Evolutionary conservation across 768 basidiomycete genomes (phyloP).

Genomic region (Tylopilus plumbeoviolaceoides): DNA sequence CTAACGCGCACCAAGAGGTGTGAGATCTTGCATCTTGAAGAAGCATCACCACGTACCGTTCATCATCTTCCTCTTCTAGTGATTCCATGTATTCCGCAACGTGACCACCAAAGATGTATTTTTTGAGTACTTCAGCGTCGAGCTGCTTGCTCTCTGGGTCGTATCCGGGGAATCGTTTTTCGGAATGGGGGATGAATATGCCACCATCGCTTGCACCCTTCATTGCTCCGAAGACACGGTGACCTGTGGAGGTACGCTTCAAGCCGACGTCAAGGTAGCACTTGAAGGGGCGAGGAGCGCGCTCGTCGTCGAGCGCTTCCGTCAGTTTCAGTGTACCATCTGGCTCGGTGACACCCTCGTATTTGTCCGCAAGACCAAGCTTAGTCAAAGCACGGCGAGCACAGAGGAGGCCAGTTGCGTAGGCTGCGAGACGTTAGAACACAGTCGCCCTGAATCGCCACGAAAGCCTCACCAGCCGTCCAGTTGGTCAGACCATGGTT

Average conservation of each 20-base stretch:
- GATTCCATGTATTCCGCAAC: constrained; percentile 99
- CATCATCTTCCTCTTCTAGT: constrained; percentile 99
- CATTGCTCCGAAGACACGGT: constrained; percentile 96
- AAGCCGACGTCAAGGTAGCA: constrained; percentile 98
- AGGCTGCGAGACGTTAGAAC: constrained; percentile 49
- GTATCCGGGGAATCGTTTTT: constrained; percentile 97
- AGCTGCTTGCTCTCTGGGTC: constrained; percentile 91
- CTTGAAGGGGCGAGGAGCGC: constrained; percentile 98
- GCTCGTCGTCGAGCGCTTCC: constrained; percentile 86
- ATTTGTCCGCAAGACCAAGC: constrained; percentile 96
- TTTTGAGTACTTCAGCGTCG: constrained; percentile 91
- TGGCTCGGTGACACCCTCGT: constrained; percentile 89
- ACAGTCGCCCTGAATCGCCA: neutral
- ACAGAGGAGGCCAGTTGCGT: constrained; percentile 92
- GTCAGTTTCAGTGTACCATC: constrained; percentile 81
- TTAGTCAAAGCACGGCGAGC: constrained; percentile 95
- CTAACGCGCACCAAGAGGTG: constrained; percentile 34
- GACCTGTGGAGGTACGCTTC: constrained; percentile 95
- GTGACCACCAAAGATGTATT: constrained; percentile 97
- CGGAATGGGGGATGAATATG: constrained; percentile 95
- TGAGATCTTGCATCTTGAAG: constrained; percentile 2
- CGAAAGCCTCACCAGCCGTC: constrained; percentile 71
- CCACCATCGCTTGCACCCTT: constrained; percentile 99
- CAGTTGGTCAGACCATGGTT: constrained; percentile 99
- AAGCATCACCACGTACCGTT: constrained; percentile 52